Base-by-base conservation (phyloP, 805 yeast genomes). In the Nakazawaea populi region DNA sequence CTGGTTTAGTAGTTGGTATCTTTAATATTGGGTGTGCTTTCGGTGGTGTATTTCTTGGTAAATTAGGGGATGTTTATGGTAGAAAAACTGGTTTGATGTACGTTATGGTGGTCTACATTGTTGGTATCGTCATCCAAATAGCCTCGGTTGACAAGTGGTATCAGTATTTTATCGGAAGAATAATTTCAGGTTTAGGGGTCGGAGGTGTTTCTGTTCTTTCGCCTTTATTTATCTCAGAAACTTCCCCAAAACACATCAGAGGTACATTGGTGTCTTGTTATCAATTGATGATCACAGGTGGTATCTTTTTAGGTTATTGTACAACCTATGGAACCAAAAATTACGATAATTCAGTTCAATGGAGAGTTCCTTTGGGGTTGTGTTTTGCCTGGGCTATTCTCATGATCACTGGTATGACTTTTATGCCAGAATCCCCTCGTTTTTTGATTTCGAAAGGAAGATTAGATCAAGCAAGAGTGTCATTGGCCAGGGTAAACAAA, bases 381-480 rank as follows among this genome's bases (percentile, higher is more conserved):
- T 66, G 72, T 49, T 72, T 70, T 46, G 66, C 64, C 4, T 75
- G 77, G 76, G 82, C 87, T 3, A 51, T 75, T 0, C 58, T 82
- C 28, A 72, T 87, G 49, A 67, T 74, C 40, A 55, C 71, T 8
- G 90, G 89, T 8, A 72, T 86, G 70, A 56, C 74, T 34, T 73
- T 80, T 54, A 68, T 86, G 46, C 89, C 91, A 27, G 92, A 86
- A 61, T 74, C 85, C 49, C 91, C 94, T 34, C 73, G 94, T 56
- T 87, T 70, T 69, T 73, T 73, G 52, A 80, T 85, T 29, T 76
- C 78, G 42, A 76, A 76, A 54, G 77, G 77, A 56, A 68, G 73
- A 34, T 62, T 76, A 44, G 82, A 75, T 11, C 75, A 77, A 49
- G 89, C 89, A 1, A 69, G 75, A 45, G 63, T 66, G 24, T 71